Conservation (phyloP, 371 early-diverging fungal species). For the Mortierella sp. region DNA sequence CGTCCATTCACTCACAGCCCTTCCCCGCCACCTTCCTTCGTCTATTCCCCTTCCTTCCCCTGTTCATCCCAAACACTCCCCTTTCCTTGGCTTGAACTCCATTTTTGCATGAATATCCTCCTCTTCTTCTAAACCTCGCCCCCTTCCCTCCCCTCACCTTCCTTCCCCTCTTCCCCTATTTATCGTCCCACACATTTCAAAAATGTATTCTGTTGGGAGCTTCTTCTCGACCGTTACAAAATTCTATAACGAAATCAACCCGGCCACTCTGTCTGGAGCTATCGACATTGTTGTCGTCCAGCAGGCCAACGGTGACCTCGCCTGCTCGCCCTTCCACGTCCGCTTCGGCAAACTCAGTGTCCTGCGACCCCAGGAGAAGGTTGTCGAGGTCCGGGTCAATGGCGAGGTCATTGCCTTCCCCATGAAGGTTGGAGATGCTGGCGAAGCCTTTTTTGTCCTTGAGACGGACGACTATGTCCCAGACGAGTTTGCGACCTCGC, state of each 20-base stretch:
- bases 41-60: not conserved
- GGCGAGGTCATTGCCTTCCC: slow-evolving; percentile 78
- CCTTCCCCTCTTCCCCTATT: not conserved
- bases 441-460: slow-evolving; percentile 98
- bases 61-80: not conserved
- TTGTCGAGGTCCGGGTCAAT: slow-evolving; percentile 91
- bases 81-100: not conserved
- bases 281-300: slow-evolving; percentile 99
- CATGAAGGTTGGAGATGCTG: slow-evolving; percentile 99
- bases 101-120: not conserved
- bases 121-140: not conserved
- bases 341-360: slow-evolving; percentile 98
- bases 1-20: not conserved
- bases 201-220: slow-evolving; percentile 75
- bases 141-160: not conserved
- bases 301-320: slow-evolving; percentile 84
- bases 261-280: slow-evolving; percentile 98
- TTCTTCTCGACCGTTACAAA: slow-evolving; percentile 87
- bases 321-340: slow-evolving; percentile 98
- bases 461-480: slow-evolving; percentile 79
- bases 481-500: slow-evolving; percentile 92
- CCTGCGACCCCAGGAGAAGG: slow-evolving; percentile 91
- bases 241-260: slow-evolving; percentile 98
- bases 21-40: not conserved
- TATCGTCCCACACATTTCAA: not conserved